Percentiles rank a stretch among this genome's conserved stretches.
Evolutionary conservation across 2,329 filamentous ascomycete genomes (phyloP).

Genomic region (Myriosclerotinia duriaeana): DNA sequence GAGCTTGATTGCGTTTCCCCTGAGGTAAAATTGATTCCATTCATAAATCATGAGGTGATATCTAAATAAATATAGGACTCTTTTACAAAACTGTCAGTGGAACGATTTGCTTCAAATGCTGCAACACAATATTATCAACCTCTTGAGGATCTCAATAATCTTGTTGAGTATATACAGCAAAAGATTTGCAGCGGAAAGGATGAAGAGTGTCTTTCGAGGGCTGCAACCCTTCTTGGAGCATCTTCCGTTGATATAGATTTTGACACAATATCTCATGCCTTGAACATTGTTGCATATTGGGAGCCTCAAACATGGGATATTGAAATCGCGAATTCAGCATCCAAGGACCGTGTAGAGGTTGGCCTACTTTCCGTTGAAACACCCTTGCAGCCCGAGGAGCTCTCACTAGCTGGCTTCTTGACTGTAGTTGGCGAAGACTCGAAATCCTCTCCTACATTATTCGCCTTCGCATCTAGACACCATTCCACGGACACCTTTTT

Average conservation of each 20-base stretch:
- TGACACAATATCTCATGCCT: conserved; percentile 63
- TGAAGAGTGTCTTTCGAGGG: conserved; percentile 50
- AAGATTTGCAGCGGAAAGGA: conserved; percentile 52
- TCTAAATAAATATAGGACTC: conserved; percentile 47
- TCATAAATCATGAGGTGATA: background rate
- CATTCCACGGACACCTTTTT: conserved; percentile 58
- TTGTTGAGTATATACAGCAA: conserved; percentile 55
- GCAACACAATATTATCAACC: conserved; percentile 70
- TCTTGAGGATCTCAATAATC: conserved; percentile 55
- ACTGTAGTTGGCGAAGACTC: conserved; percentile 74
- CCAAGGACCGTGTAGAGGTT: conserved; percentile 67
- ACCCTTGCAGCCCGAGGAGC: conserved; percentile 66
- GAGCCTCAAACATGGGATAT: conserved; percentile 41
- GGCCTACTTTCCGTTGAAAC: conserved; percentile 71
- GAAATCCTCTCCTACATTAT: conserved; percentile 72
- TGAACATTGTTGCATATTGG: conserved; percentile 68
- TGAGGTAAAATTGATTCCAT: conserved; percentile 43
- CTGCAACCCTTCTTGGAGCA: conserved; percentile 52
- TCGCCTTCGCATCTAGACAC: conserved; percentile 82
- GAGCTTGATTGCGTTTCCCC: conserved; percentile 55
- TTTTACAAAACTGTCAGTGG: conserved; percentile 61
- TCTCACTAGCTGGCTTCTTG: conserved; percentile 76
- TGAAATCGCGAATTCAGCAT: conserved; percentile 33
- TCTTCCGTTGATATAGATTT: conserved; percentile 75
- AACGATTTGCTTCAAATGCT: conserved; percentile 61